Evolutionary conservation across 179 eudicot genomes (phyloP).

Genomic region (Spinacia oleracea): DNA sequence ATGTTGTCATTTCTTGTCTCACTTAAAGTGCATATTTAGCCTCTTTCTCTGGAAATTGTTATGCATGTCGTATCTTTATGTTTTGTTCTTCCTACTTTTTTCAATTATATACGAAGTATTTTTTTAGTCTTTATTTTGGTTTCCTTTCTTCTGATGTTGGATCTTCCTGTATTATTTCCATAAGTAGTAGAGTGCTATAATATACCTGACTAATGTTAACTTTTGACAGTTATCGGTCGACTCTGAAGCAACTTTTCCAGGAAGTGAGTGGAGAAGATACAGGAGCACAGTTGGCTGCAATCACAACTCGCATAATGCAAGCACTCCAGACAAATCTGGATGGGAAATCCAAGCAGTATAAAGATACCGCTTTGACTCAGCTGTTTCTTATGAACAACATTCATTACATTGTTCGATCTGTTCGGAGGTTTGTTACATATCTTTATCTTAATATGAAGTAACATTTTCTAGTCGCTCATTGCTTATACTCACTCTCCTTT

Average conservation of each 20-base stretch:
- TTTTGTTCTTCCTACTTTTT: background rate
- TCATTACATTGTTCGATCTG: constrained; percentile 90
- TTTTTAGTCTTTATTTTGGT: no score
- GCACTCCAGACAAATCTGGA: constrained; percentile 84
- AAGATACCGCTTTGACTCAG: constrained; percentile 80
- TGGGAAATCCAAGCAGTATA: constrained; percentile 86
- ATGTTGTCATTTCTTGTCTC: background rate
- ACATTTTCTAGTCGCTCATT: background rate
- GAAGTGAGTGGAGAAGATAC: constrained; percentile 56
- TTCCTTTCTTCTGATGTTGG: no score
- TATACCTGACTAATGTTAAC: constrained; percentile 10
- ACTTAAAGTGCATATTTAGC: background rate
- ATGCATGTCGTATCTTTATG: background rate
- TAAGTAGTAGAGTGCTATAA: background rate
- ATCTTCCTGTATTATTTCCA: background rate
- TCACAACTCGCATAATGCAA: constrained; percentile 74
- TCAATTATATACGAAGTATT: background rate
- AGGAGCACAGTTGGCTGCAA: constrained; percentile 52
- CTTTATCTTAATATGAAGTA: constrained; percentile 3
- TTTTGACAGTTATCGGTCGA: constrained; percentile 68
- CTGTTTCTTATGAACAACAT: constrained; percentile 92
- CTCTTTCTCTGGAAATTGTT: background rate
- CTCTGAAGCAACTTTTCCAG: constrained; percentile 74
- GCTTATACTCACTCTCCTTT: background rate
- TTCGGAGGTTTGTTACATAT: constrained; percentile 60